Conservation (phyloP, 73 alveolate genomes). For the Paraurostyla sp. region DNA sequence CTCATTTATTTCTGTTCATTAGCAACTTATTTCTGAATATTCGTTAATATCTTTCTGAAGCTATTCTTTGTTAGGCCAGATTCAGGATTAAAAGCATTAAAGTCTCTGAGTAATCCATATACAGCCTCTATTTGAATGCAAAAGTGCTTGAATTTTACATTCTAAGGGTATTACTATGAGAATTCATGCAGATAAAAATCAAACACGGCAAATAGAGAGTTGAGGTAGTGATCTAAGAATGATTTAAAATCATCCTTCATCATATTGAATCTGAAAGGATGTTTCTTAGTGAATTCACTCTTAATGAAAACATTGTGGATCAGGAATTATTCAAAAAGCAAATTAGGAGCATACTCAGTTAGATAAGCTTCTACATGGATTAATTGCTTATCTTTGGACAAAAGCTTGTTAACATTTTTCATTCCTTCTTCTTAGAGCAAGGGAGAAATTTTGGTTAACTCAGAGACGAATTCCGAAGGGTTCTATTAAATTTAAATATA, state of each 20-base stretch:
- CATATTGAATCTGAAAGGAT: conserved; percentile 47
- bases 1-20: not conserved
- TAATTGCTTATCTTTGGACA: conserved; percentile 23
- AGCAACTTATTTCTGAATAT: not conserved
- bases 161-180: not conserved
- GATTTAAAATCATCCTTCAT: conserved; percentile 47
- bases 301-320: conserved; percentile 39
- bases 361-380: conserved; percentile 37
- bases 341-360: conserved; percentile 2
- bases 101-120: conserved; percentile 25
- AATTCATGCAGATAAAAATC: conserved; percentile 47
- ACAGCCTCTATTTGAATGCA: conserved; percentile 48
- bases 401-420: conserved; percentile 43
- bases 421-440: conserved; percentile 25
- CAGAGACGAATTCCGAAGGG: conserved; percentile 12
- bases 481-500: too few species aligned
- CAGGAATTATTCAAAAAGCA: conserved; percentile 41
- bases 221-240: conserved; percentile 20
- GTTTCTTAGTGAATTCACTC: conserved; percentile 51
- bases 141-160: not conserved
- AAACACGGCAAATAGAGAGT: conserved; percentile 43
- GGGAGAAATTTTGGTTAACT: not conserved
- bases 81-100: conserved; percentile 58
- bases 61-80: conserved; percentile 31
- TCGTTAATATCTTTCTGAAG: not conserved